These are phyloP conservation scores for Torulaspora indica DNA, from an alignment of 805 yeast species.

Conservation along the genomic window DNA sequence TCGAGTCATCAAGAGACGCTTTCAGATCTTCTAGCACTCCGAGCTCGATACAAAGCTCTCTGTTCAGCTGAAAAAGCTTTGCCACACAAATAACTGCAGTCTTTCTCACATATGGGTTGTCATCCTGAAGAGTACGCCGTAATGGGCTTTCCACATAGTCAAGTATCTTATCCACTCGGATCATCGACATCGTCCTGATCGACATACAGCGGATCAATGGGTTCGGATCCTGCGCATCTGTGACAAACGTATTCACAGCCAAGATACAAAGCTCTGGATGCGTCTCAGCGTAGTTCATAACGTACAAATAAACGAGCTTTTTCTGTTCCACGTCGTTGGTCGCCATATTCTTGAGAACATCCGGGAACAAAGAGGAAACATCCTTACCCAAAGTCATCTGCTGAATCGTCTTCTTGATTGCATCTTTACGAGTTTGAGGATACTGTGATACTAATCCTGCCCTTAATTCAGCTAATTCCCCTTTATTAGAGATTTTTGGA, in stretches of 20 bases:
- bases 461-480: conserved; percentile 87
- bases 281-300: conserved; percentile 95
- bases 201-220: conserved; percentile 95
- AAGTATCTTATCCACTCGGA: conserved; percentile 89
- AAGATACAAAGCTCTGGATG: conserved; percentile 93
- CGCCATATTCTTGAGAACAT: conserved; percentile 91
- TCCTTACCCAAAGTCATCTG: conserved; percentile 99
- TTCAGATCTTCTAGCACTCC: conserved; percentile 74
- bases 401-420: conserved; percentile 92
- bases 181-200: conserved; percentile 97
- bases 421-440: conserved; percentile 91
- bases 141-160: conserved; percentile 92
- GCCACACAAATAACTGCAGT: conserved; percentile 98
- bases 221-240: conserved; percentile 92
- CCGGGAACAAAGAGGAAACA: conserved; percentile 91
- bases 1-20: conserved; percentile 70
- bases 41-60: conserved; percentile 74
- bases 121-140: conserved; percentile 78
- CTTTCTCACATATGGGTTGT: conserved; percentile 94
- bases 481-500: conserved; percentile 41
- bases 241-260: conserved; percentile 95
- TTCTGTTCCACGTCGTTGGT: conserved; percentile 95
- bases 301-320: conserved; percentile 86
- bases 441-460: conserved; percentile 90
- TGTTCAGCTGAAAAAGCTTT: conserved; percentile 80